phyloP scores from a whole-genome alignment of 805 yeast species.

The Kluyveromyces siamensis region DNA sequence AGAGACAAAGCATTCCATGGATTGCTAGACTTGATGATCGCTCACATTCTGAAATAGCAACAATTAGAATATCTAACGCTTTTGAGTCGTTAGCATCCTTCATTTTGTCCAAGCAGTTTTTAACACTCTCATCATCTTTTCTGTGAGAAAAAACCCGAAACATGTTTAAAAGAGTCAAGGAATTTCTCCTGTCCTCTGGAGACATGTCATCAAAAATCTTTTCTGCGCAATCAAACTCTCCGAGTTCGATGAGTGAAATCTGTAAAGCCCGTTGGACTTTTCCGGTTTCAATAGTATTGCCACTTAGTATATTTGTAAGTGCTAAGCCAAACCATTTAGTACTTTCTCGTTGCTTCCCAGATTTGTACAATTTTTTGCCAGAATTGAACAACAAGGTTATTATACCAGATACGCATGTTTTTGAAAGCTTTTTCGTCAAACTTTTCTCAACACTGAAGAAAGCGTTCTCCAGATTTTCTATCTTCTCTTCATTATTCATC shows the following conservation, averaged over 20 bases:
- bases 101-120: slow-evolving; percentile 27
- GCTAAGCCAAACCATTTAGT: slow-evolving; percentile 22
- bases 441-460: slow-evolving; percentile 23
- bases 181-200: slow-evolving; percentile 12
- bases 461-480: slow-evolving; percentile 15
- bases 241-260: slow-evolving; percentile 19
- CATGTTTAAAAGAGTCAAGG: slow-evolving; percentile 28
- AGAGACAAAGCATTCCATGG: slow-evolving; percentile 19
- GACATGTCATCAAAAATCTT: slow-evolving; percentile 18
- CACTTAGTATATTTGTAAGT: slow-evolving; percentile 17
- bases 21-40: slow-evolving; percentile 18
- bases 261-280: slow-evolving; percentile 32
- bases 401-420: slow-evolving; percentile 24
- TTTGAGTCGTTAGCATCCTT: slow-evolving; percentile 28
- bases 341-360: slow-evolving; percentile 12
- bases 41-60: slow-evolving; percentile 28
- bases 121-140: slow-evolving; percentile 9
- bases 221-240: slow-evolving; percentile 15
- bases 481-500: slow-evolving; percentile 14
- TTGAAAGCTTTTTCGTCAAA: slow-evolving; percentile 19
- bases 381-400: slow-evolving; percentile 33
- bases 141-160: slow-evolving; percentile 17
- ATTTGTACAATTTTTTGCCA: slow-evolving; percentile 27
- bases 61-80: slow-evolving; percentile 24
- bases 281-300: slow-evolving; percentile 25